phyloP scores from a whole-genome alignment of 2,329 filamentous ascomycete species.

The Cryphonectria nitschkei region DNA sequence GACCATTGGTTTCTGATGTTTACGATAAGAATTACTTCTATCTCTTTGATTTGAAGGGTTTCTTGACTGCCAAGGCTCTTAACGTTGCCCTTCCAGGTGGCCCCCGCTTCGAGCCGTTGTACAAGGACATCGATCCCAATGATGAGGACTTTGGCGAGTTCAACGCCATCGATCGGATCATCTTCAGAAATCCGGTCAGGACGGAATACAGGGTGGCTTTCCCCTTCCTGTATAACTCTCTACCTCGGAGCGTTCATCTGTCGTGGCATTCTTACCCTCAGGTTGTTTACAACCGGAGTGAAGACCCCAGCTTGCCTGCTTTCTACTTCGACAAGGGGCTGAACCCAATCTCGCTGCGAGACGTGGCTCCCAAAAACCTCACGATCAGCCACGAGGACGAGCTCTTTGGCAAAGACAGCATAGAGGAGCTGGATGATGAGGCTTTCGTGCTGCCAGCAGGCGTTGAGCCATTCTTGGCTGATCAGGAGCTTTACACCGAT shows the following conservation, averaged over 20 bases:
- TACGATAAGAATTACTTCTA: conserved; percentile 98
- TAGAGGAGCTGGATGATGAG: conserved; percentile 75
- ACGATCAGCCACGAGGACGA: conserved; percentile 90
- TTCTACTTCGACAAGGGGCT: conserved; percentile 99
- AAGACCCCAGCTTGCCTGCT: conserved; percentile 86
- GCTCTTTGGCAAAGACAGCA: conserved; percentile 81
- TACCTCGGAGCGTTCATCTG: conserved; percentile 90
- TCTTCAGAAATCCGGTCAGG: conserved; percentile 91
- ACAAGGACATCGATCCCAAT: conserved; percentile 98
- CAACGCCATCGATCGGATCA: conserved; percentile 98
- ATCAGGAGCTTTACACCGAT: conserved; percentile 85
- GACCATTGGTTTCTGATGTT: conserved; percentile 86
- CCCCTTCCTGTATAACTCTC: conserved; percentile 93
- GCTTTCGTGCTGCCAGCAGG: conserved; percentile 81
- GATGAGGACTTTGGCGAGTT: conserved; percentile 99
- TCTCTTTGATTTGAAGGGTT: conserved; percentile 93
- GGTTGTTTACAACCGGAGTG: conserved; percentile 84
- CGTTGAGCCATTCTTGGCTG: conserved; percentile 84
- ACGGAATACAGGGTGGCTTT: conserved; percentile 96
- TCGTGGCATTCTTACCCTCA: conserved; percentile 95
- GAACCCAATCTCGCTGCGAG: conserved; percentile 94
- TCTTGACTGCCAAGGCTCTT: conserved; percentile 92
- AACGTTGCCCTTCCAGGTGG: conserved; percentile 98
- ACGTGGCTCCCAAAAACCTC: conserved; percentile 93
- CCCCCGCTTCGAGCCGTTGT: conserved; percentile 92